Percentiles rank a stretch among this genome's conserved stretches.
Evolutionary conservation across 73 alveolate genomes (phyloP).

Genomic region (Stentor roeselii): DNA sequence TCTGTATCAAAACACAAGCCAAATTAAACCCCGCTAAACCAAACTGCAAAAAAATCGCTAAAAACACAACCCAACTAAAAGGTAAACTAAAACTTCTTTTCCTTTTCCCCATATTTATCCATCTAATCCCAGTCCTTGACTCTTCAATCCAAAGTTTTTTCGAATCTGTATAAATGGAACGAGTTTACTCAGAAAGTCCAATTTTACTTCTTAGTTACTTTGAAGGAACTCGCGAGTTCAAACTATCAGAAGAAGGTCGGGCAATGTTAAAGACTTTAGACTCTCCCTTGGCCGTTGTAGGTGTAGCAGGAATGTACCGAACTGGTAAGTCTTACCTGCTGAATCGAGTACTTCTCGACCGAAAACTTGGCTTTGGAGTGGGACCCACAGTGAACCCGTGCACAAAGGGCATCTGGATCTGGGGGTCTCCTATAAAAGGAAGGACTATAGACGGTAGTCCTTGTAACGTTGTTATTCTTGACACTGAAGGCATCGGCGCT

Average conservation of each 20-base stretch:
- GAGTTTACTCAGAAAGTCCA: slow-evolving; percentile 6
- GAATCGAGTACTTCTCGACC: slow-evolving; percentile 77
- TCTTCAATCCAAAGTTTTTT: too few relatives aligned
- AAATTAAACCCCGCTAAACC: too few relatives aligned
- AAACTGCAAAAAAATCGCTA: too few relatives aligned
- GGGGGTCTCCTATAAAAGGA: slow-evolving; percentile 95
- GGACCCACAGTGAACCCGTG: slow-evolving; percentile 87
- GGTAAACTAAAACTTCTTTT: too few relatives aligned
- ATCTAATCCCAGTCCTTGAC: too few relatives aligned
- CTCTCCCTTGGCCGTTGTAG: slow-evolving; percentile 87
- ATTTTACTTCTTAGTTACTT: not conserved
- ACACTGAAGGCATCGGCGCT: slow-evolving; percentile 97
- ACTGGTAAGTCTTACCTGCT: slow-evolving; percentile 94
- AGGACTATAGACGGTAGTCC: slow-evolving; percentile 44
- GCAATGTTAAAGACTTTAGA: not conserved
- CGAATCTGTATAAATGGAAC: too few relatives aligned
- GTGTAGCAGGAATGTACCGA: slow-evolving; percentile 98
- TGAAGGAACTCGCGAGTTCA: not conserved
- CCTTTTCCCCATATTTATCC: too few relatives aligned
- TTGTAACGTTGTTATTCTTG: slow-evolving; percentile 58
- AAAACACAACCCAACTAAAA: too few relatives aligned
- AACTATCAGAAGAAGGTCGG: not conserved
- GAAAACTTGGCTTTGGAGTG: slow-evolving; percentile 82
- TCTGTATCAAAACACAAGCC: too few relatives aligned
- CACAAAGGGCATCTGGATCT: slow-evolving; percentile 98